Evolutionary conservation across 2,329 filamentous ascomycete genomes (phyloP), one percentile per base, ranked within the genome.

Genomic region (Pyrenochaeta sp.): DNA sequence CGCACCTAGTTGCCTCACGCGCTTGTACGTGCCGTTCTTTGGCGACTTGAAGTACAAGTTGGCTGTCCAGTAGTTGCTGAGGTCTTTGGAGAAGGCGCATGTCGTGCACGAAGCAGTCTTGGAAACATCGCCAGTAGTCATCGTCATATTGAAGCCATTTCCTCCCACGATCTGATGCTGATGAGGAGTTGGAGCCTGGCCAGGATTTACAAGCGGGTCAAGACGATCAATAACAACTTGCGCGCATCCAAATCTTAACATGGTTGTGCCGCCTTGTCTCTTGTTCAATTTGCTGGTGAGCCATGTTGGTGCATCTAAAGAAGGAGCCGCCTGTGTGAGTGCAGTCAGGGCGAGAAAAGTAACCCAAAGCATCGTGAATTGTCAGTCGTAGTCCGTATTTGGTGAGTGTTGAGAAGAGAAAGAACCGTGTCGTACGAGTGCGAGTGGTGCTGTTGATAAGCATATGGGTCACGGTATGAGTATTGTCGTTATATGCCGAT

Each of bases 41-140:
- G 65, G 66, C n/a, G 50, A 33, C 17, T 54, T 42, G 53, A 69
- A 71, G 45, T 63, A 71, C 20, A 71, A 32, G 10, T 63, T 59
- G 2, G 68, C 68, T 3, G 68, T 71, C 67, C 68, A 71, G 59
- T 69, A 71, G 57, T 71, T 71, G 5, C 59, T 64, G 18, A 69
- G 68, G 54, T 71, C 68, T 32, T 71, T 63, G 1, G 54, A 54
- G 12, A 15, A 23, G 18, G 20, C 49, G 21, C 43, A 52, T 4
- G 43, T 64, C 14, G 64, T 69, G 45, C 65, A 68, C 20, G 58
- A 62, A 5, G 66, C 66, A n/a, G 43, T 31, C 17, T 53, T 47
- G n/a, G 62, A 59, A 4, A 68, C 61, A 49, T 69, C 66, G 12
- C 43, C 39, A 2, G 51, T 54, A 12, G 60, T 50, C 56, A 69